Base-by-base conservation (phyloP, 108 stramenopile genomes). In the Nannochloropsis granulata region DNA sequence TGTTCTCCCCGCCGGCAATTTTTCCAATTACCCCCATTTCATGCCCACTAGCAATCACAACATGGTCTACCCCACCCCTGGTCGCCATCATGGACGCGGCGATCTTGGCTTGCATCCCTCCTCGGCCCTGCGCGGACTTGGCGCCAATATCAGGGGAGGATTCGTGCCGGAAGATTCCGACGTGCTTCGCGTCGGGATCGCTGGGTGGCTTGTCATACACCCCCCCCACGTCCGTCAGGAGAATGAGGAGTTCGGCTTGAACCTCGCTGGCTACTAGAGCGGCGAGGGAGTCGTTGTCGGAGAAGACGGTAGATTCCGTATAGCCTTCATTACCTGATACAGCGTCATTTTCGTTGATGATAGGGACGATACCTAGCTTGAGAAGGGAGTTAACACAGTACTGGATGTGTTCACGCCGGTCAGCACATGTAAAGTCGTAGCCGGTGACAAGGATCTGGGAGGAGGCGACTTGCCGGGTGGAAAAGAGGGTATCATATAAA, bases 331-430 rank as follows among this genome's bases (percentile, higher is more conserved):
- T 97, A 24, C 92, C 95, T 44, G 93, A 93, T 12, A 98, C 96
- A 2, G 97, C 97, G 89, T 98, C 97, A 85, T 98, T 98, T 83
- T 98, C 97, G 84, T 98, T 98, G 83, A 98, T 90, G 84, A 98
- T 95, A 43, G 97, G 97, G 21, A 98, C 92, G 85, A 98, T 94
- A 5, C 96, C 96, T 43, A 96, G 90, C 84, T 86, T 85, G 79
- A 98, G 87, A 78, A 98, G 90, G 34, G 94, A 86, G 25, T 95
- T 94, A 13, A 97, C 89, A 21, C 95, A 88, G 86, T 95, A 94
- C 80, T 84, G 84, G 43, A 98, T 87, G 90, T 97, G 94, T 43
- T 91, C 84, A 34, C 93, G 87, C 78, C 95, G 80, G 24, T 88
- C 90, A 16, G 86, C 34, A 13, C 95, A 92, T 23, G 85, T 83